phyloP scores from a whole-genome alignment of 2,329 filamentous ascomycete genomes.

The Pseudogymnoascus sp. region DNA sequence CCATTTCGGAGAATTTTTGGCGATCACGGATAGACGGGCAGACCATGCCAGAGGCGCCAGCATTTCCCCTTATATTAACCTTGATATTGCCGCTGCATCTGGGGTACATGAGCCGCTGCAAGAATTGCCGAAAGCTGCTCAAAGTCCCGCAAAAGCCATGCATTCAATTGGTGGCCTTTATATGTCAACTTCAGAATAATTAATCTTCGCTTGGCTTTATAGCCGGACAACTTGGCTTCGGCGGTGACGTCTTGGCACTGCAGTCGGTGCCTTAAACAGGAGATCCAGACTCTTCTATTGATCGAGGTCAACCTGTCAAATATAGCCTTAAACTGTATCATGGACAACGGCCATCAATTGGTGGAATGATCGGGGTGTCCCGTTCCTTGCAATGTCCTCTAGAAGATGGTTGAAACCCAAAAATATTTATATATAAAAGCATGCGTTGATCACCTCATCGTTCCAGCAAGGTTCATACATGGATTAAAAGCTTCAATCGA shows the following conservation, averaged over 20 bases:
- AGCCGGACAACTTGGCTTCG: neutral
- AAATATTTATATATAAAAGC: neutral
- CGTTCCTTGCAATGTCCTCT: neutral
- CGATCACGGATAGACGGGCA: neutral
- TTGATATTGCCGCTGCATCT: neutral
- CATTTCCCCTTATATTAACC: neutral
- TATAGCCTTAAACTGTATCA: neutral
- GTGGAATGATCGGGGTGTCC: neutral
- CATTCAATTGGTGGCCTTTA: conserved; percentile 3
- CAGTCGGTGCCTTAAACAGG: neutral
- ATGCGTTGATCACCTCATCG: neutral
- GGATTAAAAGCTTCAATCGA: neutral
- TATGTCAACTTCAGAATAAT: neutral
- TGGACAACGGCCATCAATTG: neutral
- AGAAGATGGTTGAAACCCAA: neutral
- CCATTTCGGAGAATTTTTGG: neutral
- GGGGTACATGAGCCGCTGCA: neutral
- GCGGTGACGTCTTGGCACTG: neutral
- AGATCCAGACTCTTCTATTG: neutral
- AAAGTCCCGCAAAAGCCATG: too few species aligned
- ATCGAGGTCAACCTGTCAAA: neutral
- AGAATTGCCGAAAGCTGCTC: neutral
- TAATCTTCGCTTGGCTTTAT: neutral
- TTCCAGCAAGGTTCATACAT: conserved; percentile 3
- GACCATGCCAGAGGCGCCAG: neutral